phyloP scores from a whole-genome alignment of 345 rosid genomes.

The Euphorbia tirucalli region DNA sequence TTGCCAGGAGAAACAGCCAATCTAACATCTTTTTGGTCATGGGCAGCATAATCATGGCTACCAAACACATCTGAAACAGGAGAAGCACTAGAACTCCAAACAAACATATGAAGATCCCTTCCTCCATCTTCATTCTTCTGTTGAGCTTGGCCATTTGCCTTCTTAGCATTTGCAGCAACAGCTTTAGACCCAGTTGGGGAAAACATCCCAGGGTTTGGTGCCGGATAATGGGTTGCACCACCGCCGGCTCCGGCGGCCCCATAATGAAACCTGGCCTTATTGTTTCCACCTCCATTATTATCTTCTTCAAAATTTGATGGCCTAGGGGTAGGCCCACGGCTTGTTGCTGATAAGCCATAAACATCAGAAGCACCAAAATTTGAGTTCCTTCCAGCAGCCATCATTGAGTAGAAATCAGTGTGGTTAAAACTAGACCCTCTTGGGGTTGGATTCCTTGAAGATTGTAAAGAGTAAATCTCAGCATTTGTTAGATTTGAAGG shows the following conservation, averaged over 20 bases:
- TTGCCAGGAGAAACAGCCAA: constrained; percentile 78
- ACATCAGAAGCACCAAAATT: constrained; percentile 74
- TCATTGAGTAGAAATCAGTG: constrained; percentile 78
- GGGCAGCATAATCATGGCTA: constrained; percentile 41
- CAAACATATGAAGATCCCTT: constrained; percentile 92
- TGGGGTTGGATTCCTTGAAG: constrained; percentile 77
- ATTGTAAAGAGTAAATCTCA: constrained; percentile 84
- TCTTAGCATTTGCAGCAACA: constrained; percentile 37
- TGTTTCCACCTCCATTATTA: constrained; percentile 17
- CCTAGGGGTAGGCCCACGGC: constrained; percentile 75
- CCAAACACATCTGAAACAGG: constrained; percentile 95
- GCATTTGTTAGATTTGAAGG: constrained; percentile 92
- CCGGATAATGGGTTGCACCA: constrained; percentile 70
- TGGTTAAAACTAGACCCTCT: constrained; percentile 90
- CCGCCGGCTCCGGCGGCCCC: constrained; percentile 33
- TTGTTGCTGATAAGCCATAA: constrained; percentile 50
- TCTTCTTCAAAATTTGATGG: constrained; percentile 89
- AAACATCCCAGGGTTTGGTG: constrained; percentile 94
- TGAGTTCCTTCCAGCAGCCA: constrained; percentile 82
- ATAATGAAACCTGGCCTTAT: constrained; percentile 54
- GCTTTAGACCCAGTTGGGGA: constrained; percentile 55
- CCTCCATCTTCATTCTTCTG: constrained; percentile 46
- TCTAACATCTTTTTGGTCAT: constrained; percentile 67
- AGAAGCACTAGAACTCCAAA: constrained; percentile 96
- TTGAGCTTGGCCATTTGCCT: constrained; percentile 41